These are phyloP conservation scores for Colletotrichum sp. DNA, from an alignment of 2,329 filamentous ascomycete genomes.

Conservation along the genomic window DNA sequence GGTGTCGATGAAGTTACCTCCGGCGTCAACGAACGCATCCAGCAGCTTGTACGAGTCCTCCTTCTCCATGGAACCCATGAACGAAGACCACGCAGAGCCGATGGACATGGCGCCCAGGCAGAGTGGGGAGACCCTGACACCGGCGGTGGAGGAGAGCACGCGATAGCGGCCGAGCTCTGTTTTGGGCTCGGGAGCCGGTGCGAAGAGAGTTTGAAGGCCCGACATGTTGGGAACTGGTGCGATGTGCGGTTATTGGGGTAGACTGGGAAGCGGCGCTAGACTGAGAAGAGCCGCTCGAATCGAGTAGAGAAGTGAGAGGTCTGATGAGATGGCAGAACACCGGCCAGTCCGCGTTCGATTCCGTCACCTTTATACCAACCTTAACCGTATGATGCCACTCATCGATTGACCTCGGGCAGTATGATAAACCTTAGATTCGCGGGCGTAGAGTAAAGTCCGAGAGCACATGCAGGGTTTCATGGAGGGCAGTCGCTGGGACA, in stretches of 20 bases:
- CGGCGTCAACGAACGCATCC: slow-evolving; percentile 59
- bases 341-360: background rate
- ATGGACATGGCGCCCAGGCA: slow-evolving; percentile 59
- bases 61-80: slow-evolving; percentile 60
- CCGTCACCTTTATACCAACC: background rate
- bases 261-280: background rate
- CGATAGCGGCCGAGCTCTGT: slow-evolving; percentile 60
- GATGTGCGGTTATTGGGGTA: background rate
- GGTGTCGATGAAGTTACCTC: slow-evolving; percentile 74
- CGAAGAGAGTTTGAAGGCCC: slow-evolving; percentile 15
- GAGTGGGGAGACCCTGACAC: slow-evolving; percentile 58
- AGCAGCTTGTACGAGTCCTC: slow-evolving; percentile 60
- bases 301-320: background rate
- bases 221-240: background rate
- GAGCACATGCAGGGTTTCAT: background rate
- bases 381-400: background rate
- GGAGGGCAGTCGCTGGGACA: background rate
- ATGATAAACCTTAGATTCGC: background rate
- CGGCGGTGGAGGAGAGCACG: slow-evolving; percentile 53
- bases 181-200: slow-evolving; percentile 38
- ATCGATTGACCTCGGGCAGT: background rate
- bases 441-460: background rate
- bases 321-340: background rate
- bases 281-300: background rate
- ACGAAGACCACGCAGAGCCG: slow-evolving; percentile 46